Conservation (phyloP, 2,329 filamentous ascomycete species). For the Ophiostoma ips region DNA sequence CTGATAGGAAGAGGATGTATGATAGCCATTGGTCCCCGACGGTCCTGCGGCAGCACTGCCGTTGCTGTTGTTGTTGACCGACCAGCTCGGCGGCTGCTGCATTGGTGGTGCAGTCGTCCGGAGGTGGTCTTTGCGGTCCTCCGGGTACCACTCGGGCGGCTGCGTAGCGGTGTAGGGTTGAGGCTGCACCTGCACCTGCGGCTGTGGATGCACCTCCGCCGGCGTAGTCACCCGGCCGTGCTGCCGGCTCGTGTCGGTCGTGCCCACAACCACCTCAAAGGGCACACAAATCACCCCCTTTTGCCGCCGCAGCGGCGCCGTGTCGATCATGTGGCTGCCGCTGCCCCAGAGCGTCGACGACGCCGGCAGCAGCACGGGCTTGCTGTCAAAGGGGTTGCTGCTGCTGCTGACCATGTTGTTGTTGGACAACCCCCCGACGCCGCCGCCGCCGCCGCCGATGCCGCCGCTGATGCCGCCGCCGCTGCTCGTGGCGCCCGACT, state of each 20-base stretch:
- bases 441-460: slow-evolving; percentile 12
- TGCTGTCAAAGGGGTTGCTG: slow-evolving; percentile 13
- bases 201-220: not conserved
- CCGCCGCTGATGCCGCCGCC: slow-evolving; percentile 26
- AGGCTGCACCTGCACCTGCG: slow-evolving; percentile 14
- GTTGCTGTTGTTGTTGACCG: slow-evolving; percentile 1
- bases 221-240: slow-evolving; percentile 22
- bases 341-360: slow-evolving; percentile 14
- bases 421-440: no score
- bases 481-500: slow-evolving; percentile 30
- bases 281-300: slow-evolving; percentile 82
- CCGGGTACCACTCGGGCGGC: slow-evolving; percentile 7
- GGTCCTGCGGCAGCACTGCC: not conserved
- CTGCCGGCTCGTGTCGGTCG: slow-evolving; percentile 54
- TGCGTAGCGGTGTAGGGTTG: slow-evolving; percentile 11
- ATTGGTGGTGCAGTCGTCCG: slow-evolving; percentile 6
- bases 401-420: no score
- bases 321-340: slow-evolving; percentile 56
- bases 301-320: slow-evolving; percentile 69
- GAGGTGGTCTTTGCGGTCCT: slow-evolving; percentile 15
- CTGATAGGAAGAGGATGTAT: not conserved
- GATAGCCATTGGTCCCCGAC: not conserved
- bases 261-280: slow-evolving; percentile 81
- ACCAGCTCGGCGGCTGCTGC: slow-evolving; percentile 2
- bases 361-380: slow-evolving; percentile 11